These are phyloP conservation scores for Spinellus fusiger DNA, from an alignment of 192 early-diverging fungal genomes.

Conservation along the genomic window DNA sequence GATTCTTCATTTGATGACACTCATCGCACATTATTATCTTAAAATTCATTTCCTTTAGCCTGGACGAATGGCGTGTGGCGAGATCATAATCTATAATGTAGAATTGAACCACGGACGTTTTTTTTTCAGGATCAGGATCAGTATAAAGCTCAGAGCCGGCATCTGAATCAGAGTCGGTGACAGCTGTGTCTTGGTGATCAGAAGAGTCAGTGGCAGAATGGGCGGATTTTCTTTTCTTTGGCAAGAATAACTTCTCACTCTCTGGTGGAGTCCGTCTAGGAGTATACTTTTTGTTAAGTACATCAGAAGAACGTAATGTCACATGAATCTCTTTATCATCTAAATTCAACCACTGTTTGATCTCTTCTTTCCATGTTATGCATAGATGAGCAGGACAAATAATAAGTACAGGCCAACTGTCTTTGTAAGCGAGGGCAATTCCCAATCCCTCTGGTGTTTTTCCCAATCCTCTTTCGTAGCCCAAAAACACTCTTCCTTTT, in stretches of 20 bases:
- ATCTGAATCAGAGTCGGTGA: not conserved
- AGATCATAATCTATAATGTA: not conserved
- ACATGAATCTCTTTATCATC: conserved; percentile 24
- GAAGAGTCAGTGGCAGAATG: not conserved
- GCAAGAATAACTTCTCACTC: not conserved
- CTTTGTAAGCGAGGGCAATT: conserved; percentile 27
- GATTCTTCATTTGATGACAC: not conserved
- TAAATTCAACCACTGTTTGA: conserved; percentile 38
- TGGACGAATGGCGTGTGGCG: not conserved
- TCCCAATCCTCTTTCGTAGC: conserved; percentile 88
- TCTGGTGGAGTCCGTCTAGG: not conserved
- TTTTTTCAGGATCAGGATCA: not conserved
- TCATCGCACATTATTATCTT: not conserved
- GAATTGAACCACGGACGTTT: not conserved
- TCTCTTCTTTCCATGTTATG: conserved; percentile 37
- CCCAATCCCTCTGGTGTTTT: conserved; percentile 64
- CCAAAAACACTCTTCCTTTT: conserved; percentile 55
- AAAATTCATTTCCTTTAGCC: not conserved
- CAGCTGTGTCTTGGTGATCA: not conserved
- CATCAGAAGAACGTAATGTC: not conserved
- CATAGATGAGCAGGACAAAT: conserved; percentile 39
- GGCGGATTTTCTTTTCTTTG: not conserved
- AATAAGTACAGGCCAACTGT: conserved; percentile 40
- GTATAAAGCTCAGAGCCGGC: not conserved
- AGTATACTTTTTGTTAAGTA: not conserved